Base-by-base conservation (phyloP, 495 filamentous ascomycete genomes). In the Apiosordaria backusii region DNA sequence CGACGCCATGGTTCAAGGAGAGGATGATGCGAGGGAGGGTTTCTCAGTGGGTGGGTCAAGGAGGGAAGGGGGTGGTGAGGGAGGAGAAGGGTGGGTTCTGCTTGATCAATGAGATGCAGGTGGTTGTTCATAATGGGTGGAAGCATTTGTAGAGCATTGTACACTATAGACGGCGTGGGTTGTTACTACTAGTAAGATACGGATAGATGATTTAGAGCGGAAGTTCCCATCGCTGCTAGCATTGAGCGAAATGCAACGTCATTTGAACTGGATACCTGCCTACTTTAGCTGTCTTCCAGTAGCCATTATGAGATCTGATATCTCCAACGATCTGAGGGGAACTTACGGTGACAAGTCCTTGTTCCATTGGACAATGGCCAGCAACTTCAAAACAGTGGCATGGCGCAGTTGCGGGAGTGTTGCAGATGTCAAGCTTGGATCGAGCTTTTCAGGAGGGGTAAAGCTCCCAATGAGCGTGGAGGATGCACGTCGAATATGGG, bases 41-140 rank as follows among this genome's bases (percentile, higher is more conserved):
- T 9, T 72, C 79, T 55, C 57, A 85, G 18, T 73, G 78, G 58
- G 75, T 74, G 50, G 82, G 82, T 79, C 61, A 45, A 21, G 59
- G 59, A 19, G 18, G 18, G 45, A 16, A 73, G 55, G 73, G 74
- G 27, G 75, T 76, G 50, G 77, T 72, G 22, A 63, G 68, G 61
- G 70, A 78, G 52, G 87, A 90, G 67, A 80, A 74, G 1, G 89
- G 85, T n/a, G 78, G 78, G 55, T 82, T 84, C 59, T 95, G 91
- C 72, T 77, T 93, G 63, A 85, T 93, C 60, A 88, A 93, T 77
- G 90, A 93, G 79, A 93, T 93, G 91, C 91, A 95, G 74, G 84
- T 95, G 50, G 78, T 94, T 66, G 83, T 85, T 70, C 68, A 81
- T 59, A 90, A 89, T 74, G 91, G 91, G 19, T 95, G 90, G 91